Percentiles rank a stretch among this genome's conserved stretches.
Conservation (phyloP, 106 monocot genomes). For the Alisma plantagoaquatica region DNA sequence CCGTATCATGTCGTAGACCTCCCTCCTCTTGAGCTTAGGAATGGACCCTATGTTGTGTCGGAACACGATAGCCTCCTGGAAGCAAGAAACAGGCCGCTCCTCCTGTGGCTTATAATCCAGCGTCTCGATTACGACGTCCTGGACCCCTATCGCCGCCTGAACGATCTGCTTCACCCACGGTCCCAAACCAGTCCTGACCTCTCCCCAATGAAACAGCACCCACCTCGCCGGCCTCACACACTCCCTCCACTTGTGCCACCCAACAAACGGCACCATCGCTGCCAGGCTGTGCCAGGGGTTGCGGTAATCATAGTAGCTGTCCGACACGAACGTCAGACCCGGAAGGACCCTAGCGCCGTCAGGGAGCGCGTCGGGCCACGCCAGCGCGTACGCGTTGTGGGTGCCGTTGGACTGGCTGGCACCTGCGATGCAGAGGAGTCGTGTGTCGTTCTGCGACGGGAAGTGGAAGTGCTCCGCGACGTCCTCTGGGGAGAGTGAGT, state of each 20-base stretch:
- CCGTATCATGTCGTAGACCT: conserved; percentile 43
- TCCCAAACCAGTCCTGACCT: conserved; percentile 33
- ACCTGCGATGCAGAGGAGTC: conserved; percentile 39
- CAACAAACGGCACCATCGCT: conserved; percentile 36
- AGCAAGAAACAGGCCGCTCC: conserved; percentile 30
- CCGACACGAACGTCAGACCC: conserved; percentile 57
- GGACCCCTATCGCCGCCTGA: conserved; percentile 27
- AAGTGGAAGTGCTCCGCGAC: conserved; percentile 43
- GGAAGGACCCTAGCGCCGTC: conserved; percentile 18
- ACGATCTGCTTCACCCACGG: conserved; percentile 31
- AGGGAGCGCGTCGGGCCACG: conserved; percentile 36
- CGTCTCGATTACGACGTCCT: conserved; percentile 20
- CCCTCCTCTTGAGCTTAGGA: conserved; percentile 5
- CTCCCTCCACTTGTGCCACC: conserved; percentile 28
- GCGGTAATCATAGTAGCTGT: conserved; percentile 49
- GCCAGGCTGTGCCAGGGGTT: conserved; percentile 66
- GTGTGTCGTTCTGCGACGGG: conserved; percentile 39
- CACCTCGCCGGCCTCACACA: conserved; percentile 40
- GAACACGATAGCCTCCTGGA: conserved; percentile 66
- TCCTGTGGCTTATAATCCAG: conserved; percentile 11
- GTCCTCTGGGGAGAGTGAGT: conserved; percentile 25
- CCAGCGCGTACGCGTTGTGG: conserved; percentile 46
- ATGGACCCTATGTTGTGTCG: conserved; percentile 42
- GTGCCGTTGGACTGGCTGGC: conserved; percentile 24
- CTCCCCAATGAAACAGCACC: conserved; percentile 65